These are phyloP conservation scores for Aplosporella prunicola DNA, from an alignment of 2,329 filamentous ascomycete species.

Conservation along the genomic window DNA sequence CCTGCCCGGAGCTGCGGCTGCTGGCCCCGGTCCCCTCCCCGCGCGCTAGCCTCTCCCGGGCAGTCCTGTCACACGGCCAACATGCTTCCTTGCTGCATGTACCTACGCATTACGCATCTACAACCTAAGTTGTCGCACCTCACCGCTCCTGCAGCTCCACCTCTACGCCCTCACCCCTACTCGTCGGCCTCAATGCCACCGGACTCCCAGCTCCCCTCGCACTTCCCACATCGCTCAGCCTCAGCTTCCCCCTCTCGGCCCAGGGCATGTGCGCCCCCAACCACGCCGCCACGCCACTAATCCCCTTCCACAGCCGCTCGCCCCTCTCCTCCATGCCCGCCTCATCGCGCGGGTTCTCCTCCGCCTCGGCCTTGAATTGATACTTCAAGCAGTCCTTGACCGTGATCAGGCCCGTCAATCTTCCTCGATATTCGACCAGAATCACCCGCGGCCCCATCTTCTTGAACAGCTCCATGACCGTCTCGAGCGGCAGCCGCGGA, in stretches of 20 bases:
- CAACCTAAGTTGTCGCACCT: no score
- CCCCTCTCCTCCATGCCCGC: constrained; percentile 6
- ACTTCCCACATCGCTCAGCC: constrained; percentile 4
- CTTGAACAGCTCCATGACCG: constrained; percentile 96
- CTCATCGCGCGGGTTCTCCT: constrained; percentile 47
- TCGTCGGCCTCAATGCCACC: no score
- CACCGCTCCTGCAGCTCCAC: no score
- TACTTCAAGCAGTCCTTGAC: constrained; percentile 97
- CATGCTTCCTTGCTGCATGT: no score
- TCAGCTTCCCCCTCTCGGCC: constrained; percentile 10
- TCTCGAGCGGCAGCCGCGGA: constrained; percentile 83
- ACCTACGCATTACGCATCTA: no score
- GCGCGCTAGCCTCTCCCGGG: no score
- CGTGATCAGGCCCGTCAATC: constrained; percentile 76
- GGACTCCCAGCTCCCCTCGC: constrained; percentile 1
- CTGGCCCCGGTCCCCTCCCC: no score
- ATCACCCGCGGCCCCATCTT: constrained; percentile 95
- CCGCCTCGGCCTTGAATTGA: constrained; percentile 89
- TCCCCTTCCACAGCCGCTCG: constrained; percentile 7
- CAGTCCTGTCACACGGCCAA: no score
- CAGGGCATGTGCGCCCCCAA: no score
- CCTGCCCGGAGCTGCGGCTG: no score
- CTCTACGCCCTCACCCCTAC: no score
- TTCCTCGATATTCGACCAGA: constrained; percentile 80
- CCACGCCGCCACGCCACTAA: constrained; percentile 8